A percentile compares a stretch with the other conserved stretches of the same genome.
phyloP scores from a whole-genome alignment of 345 rosid species.

The Murraya paniculata region DNA sequence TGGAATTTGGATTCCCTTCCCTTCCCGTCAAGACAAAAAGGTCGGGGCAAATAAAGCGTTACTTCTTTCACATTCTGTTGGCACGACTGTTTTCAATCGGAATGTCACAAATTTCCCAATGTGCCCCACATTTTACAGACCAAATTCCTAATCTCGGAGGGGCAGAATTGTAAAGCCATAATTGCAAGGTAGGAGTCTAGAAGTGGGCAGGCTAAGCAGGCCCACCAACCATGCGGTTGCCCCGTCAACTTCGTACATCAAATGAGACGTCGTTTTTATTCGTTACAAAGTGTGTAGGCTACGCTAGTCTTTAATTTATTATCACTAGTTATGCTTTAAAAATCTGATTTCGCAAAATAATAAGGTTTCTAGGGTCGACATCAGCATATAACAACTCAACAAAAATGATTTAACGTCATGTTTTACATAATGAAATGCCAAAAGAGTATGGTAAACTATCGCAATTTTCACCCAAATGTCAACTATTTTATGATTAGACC shows the following conservation, averaged over 20 bases:
- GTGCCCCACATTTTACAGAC: background rate
- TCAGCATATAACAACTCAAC: constrained; percentile 15
- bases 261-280: constrained; percentile 31
- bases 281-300: constrained; percentile 16
- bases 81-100: constrained; percentile 4
- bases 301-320: constrained; percentile 1
- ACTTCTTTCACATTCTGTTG: constrained; percentile 18
- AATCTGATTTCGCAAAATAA: background rate
- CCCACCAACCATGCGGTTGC: constrained; percentile 43
- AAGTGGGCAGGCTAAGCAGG: constrained; percentile 16
- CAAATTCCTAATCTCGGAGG: background rate
- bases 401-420: constrained; percentile 7
- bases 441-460: constrained; percentile 22
- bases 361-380: constrained; percentile 19
- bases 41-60: constrained; percentile 18
- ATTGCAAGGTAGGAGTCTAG: background rate
- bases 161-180: background rate
- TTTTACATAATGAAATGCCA: constrained; percentile 5
- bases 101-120: constrained; percentile 4
- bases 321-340: background rate
- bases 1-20: constrained; percentile 25
- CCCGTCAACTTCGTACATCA: constrained; percentile 40
- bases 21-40: constrained; percentile 33
- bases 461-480: constrained; percentile 10
- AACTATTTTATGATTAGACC: background rate